A percentile compares a stretch with the other conserved stretches of the same genome.
These are phyloP conservation scores for Aspergillus sp. DNA, from an alignment of 2,329 filamentous ascomycete genomes.

Conservation along the genomic window DNA sequence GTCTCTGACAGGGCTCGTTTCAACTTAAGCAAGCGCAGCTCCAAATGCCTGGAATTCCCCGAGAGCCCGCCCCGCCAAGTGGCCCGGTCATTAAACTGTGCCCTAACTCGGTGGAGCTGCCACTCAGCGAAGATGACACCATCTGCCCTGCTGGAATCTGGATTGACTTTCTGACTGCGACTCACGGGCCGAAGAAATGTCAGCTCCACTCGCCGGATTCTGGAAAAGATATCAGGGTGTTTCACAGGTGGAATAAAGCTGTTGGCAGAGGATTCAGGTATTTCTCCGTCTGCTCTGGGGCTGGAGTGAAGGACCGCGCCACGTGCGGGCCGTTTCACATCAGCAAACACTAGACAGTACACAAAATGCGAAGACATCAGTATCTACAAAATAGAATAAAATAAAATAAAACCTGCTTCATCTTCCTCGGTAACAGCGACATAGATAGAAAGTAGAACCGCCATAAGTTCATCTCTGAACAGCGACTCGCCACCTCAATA, in stretches of 20 bases:
- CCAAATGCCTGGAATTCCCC: not conserved
- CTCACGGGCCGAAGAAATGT: no score
- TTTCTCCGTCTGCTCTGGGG: not conserved
- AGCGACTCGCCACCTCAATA: not conserved
- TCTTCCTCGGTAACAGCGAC: not conserved
- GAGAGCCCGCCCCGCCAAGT: constrained; percentile 20
- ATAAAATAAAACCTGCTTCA: no score
- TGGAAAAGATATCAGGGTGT: no score
- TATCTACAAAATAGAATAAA: no score
- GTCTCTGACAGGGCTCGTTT: constrained; percentile 31
- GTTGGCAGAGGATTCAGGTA: not conserved
- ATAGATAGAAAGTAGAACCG: not conserved
- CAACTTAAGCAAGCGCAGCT: constrained; percentile 17
- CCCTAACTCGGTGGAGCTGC: not conserved
- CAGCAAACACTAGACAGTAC: not conserved
- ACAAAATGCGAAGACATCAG: no score
- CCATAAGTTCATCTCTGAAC: not conserved
- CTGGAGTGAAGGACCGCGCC: no score
- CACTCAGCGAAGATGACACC: no score
- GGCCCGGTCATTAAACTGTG: constrained; percentile 11
- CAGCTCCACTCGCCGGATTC: no score
- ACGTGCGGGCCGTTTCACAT: not conserved
- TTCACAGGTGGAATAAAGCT: no score
- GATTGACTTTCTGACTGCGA: no score
- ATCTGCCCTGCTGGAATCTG: not conserved